Evolutionary conservation across 257 asterid genomes (phyloP), one percentile per base, ranked within the genome.

Genomic region (Cruciata laevipes): DNA sequence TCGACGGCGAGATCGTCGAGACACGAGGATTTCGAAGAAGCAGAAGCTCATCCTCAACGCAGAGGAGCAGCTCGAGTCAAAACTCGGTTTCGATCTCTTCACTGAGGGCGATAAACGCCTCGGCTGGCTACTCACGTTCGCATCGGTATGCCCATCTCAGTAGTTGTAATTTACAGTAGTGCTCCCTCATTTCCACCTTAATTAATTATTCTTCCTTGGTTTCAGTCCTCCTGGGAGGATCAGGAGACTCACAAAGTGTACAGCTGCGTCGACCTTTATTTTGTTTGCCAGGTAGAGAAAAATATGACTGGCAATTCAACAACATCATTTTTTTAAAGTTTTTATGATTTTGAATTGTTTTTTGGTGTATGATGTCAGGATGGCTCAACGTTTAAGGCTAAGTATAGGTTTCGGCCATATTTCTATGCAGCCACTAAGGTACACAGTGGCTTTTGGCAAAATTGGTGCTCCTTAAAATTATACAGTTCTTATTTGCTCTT

Each of bases 341-440:
- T n/a, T 49, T 63, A 66, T 25, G 51, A 25, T 33, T 62, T 31
- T 60, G 67, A 38, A 27, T 65, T 61, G 63, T 37, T 71, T 59
- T 49, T 53, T 11, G 16, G 1, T 51, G 38, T 14, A 57, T 72
- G 63, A 47, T 77, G 32, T 78, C 74, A 94, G 99, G 99, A 94
- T 94, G 97, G 97, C 65, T 90, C 96, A 1, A 82, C 82, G 49
- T 94, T 90, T 76, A 94, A 94, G 79, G 86, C 95, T 1, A 94
- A 94, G 78, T 82, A 86, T 70, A 94, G 79, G 89, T 90, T 84
- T 79, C 86, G 88, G 82, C 99, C 99, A 52, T 94, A 94, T 77
- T 94, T 94, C 82, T 94, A 90, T 72, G 95, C 86, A 33, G 92
- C 97, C 73, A 87, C 96, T 49, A 94, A 94, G 97, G 99, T 88